Conservation (phyloP, 768 basidiomycete genomes). For the Dacryopinax primogenitus region DNA sequence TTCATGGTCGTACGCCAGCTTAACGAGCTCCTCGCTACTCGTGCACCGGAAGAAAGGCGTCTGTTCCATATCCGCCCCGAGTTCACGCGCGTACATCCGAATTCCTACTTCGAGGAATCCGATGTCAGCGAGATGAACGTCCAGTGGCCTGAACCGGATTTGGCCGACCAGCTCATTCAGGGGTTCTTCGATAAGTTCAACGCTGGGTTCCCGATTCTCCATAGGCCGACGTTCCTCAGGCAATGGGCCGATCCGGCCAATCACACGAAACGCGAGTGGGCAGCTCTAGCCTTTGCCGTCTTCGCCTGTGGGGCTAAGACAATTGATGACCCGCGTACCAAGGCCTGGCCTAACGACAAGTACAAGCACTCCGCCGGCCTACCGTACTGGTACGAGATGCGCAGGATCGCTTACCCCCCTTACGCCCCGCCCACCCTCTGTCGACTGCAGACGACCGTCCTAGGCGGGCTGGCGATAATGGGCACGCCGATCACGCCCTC, state of each 20-base stretch:
- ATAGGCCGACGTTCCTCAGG: conserved; percentile 53
- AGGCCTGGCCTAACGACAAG: conserved; percentile 29
- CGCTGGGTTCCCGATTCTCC: conserved; percentile 50
- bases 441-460: conserved; percentile 44
- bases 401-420: background rate
- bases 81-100: conserved; percentile 2
- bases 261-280: conserved; percentile 40
- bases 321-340: conserved; percentile 45
- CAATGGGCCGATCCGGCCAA: conserved; percentile 40
- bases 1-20: conserved; percentile 7
- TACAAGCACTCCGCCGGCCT: conserved; percentile 11
- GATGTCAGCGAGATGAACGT: conserved; percentile 17
- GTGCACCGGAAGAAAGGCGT: background rate
- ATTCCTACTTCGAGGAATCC: background rate
- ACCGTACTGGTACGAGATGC: conserved; percentile 7
- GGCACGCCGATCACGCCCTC: conserved; percentile 6
- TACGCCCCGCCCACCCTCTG: conserved; percentile 35
- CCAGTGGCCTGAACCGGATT: conserved; percentile 48
- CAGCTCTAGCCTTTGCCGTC: conserved; percentile 48
- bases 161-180: conserved; percentile 42
- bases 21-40: background rate
- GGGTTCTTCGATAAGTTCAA: conserved; percentile 53
- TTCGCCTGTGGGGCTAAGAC: conserved; percentile 54
- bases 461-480: conserved; percentile 31
- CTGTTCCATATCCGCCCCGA: background rate